A percentile compares a stretch with the other conserved stretches of the same genome.
phyloP scores from a whole-genome alignment of 2,329 filamentous ascomycete species.

The Cytospora mali region DNA sequence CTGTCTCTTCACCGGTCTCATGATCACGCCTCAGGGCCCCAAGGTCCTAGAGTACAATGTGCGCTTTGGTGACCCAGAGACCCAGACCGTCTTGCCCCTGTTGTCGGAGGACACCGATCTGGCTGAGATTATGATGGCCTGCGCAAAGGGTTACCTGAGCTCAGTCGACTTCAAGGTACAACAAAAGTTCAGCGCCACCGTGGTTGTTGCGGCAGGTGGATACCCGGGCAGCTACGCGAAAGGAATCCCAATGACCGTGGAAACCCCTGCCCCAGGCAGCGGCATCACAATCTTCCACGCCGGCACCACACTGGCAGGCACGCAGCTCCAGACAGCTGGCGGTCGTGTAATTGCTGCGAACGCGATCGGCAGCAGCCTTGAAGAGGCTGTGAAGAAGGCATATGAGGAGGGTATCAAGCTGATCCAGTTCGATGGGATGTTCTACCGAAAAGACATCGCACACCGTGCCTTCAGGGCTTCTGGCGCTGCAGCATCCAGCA shows the following conservation, averaged over 20 bases:
- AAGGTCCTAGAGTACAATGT: constrained; percentile 93
- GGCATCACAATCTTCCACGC: constrained; percentile 86
- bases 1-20: constrained; percentile 85
- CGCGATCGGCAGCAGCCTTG: constrained; percentile 70
- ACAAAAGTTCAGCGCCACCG: constrained; percentile 77
- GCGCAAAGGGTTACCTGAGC: constrained; percentile 73
- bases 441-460: constrained; percentile 91
- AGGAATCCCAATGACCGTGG: constrained; percentile 63
- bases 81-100: constrained; percentile 80
- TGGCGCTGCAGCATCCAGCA: constrained; percentile 29
- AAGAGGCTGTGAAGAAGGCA: constrained; percentile 83
- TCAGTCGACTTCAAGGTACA: constrained; percentile 69
- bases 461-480: constrained; percentile 66
- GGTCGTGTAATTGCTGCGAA: constrained; percentile 95
- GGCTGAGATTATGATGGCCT: constrained; percentile 86
- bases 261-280: constrained; percentile 45
- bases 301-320: constrained; percentile 70
- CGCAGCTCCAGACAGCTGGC: constrained; percentile 73
- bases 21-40: constrained; percentile 82
- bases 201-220: constrained; percentile 90
- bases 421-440: constrained; percentile 86
- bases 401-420: constrained; percentile 74
- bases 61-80: constrained; percentile 89
- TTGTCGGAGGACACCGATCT: constrained; percentile 79
- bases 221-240: constrained; percentile 88